A percentile compares a stretch with the other conserved stretches of the same genome.
Conservation (phyloP, 805 yeast genomes). For the Priceomyces medius region DNA sequence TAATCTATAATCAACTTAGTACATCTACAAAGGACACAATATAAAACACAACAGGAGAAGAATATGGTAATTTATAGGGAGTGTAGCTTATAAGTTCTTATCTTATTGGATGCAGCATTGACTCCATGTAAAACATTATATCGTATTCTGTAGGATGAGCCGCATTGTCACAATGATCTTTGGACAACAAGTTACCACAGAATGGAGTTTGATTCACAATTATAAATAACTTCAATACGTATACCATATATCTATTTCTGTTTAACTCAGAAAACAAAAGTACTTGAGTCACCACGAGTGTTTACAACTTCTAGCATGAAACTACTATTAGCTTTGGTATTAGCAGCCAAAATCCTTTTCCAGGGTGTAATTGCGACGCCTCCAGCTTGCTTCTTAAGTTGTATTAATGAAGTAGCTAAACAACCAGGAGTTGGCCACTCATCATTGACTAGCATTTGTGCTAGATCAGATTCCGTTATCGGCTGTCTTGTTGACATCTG, state of each 20-base stretch:
- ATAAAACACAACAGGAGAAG: too few relatives aligned
- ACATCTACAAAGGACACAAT: too few relatives aligned
- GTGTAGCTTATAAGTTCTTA: too few relatives aligned
- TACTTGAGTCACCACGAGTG: too few relatives aligned
- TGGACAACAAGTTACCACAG: background rate
- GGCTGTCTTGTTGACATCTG: slow-evolving; percentile 49
- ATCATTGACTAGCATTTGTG: slow-evolving; percentile 43
- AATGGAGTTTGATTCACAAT: background rate
- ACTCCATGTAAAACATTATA: too few relatives aligned
- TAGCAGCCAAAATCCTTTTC: background rate
- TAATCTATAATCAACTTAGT: too few relatives aligned
- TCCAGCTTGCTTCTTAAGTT: slow-evolving; percentile 50
- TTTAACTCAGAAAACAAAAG: too few relatives aligned
- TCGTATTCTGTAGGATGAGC: background rate
- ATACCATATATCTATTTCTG: too few relatives aligned
- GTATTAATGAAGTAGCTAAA: slow-evolving; percentile 37
- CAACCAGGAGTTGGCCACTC: slow-evolving; percentile 29
- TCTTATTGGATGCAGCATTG: too few relatives aligned
- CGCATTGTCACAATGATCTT: background rate
- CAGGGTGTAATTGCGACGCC: slow-evolving; percentile 35
- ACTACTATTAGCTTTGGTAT: background rate
- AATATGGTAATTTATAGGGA: too few relatives aligned
- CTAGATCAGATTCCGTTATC: slow-evolving; percentile 33
- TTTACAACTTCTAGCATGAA: background rate
- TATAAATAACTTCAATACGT: background rate